Evolutionary conservation across 805 yeast genomes (phyloP).

Genomic region (Lachancea waltii): DNA sequence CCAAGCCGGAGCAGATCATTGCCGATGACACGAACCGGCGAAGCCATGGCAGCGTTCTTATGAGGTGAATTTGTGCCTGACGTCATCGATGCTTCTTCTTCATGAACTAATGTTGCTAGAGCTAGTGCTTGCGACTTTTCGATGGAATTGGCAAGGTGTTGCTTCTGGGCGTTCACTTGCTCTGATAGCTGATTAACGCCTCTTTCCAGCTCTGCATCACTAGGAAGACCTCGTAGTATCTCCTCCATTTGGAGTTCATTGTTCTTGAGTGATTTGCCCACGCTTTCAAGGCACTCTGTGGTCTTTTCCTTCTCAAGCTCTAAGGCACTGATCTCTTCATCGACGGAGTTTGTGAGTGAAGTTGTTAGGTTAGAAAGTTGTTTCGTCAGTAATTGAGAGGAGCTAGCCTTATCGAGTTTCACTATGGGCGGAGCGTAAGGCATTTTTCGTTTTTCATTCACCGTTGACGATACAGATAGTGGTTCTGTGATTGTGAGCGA

Average conservation of each 20-base stretch:
- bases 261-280: slow-evolving; percentile 10
- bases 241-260: slow-evolving; percentile 12
- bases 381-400: slow-evolving; percentile 5
- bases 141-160: slow-evolving; percentile 24
- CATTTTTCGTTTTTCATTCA: not conserved
- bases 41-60: slow-evolving; percentile 3
- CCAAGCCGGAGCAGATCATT: slow-evolving; percentile 27
- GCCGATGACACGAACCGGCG: slow-evolving; percentile 11
- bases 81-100: slow-evolving; percentile 37
- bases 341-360: slow-evolving; percentile 13
- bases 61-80: slow-evolving; percentile 13
- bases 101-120: slow-evolving; percentile 51
- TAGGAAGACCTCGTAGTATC: slow-evolving; percentile 6
- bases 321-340: slow-evolving; percentile 13
- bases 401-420: slow-evolving; percentile 3
- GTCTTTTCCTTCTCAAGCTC: slow-evolving; percentile 14
- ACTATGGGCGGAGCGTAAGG: not conserved
- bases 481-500: not conserved
- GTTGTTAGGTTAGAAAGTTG: slow-evolving; percentile 8
- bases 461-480: slow-evolving; percentile 3
- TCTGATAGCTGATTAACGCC: slow-evolving; percentile 5
- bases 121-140: slow-evolving; percentile 62
- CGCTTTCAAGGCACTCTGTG: slow-evolving; percentile 11
- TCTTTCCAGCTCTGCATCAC: not conserved
- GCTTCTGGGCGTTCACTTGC: slow-evolving; percentile 2